Base-by-base conservation (phyloP, 2,329 filamentous ascomycete species). In the Chaetomium sp. region DNA sequence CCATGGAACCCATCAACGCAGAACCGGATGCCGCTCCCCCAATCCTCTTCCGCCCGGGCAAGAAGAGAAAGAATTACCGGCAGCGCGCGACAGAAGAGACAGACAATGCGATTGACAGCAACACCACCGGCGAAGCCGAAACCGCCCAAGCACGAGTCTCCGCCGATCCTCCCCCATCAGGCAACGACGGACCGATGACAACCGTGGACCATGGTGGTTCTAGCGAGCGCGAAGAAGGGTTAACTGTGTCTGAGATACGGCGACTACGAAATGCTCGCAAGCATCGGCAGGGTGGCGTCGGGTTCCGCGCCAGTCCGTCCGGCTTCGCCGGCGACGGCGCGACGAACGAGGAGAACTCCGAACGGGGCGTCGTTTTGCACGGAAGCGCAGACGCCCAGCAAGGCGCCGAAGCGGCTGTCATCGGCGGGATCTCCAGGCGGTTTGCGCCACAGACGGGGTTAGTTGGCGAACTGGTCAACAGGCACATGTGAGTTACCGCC, bases 401-500 rank as follows among this genome's bases (percentile, higher is more conserved):
- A 14, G 62, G 66, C 5, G 59, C 64, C 19, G 53, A 66, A 2
- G 52, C 65, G 5, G 62, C 67, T 6, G 60, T 66, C n/a, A 66
- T 70, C 4, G 63, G 65, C 11, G 68, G 68, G 1, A 68, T 72
- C 36, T 67, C 66, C 38, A 75, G 73, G 57, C 82, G 86, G 42
- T 92, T 92, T 67, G 83, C 84, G 52, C 81, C 84, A 56, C 87
- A 89, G 69, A 90, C 86, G 0, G 88, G 88, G 0, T 72, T 85
- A 58, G 76, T 85, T 0, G 79, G 80, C 37, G 85, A 87, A 54
- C 69, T 81, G 27, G 78, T 85, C 59, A 86, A 91, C 69, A 86
- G 78, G 72, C 87, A 91, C 74, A 89, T 92, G 88, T 92, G 79
- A 84, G 86, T 82, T 43, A 32, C n/a, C n/a, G 52, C 19, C 19